Percentiles rank a stretch among this genome's conserved stretches.
Conservation (phyloP, 2,329 filamentous ascomycete genomes). For the Talaromyces sp. region DNA sequence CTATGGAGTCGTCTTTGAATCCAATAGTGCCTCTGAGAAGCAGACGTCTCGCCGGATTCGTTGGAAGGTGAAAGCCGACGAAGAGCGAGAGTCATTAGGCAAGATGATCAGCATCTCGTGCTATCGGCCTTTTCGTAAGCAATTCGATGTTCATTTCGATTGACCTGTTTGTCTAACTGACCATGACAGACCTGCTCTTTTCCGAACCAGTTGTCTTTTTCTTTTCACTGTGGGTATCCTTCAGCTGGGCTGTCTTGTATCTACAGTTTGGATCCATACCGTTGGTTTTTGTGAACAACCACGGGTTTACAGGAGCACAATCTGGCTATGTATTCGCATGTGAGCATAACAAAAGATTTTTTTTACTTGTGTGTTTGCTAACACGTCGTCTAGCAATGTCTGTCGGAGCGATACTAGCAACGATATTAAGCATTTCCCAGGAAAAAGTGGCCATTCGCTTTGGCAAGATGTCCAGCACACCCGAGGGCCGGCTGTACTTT, state of each 20-base stretch:
- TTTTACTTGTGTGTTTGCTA: background rate
- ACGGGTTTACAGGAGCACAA: conserved; percentile 64
- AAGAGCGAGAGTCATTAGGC: conserved; percentile 63
- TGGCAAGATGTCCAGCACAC: conserved; percentile 46
- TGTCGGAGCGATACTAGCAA: conserved; percentile 62
- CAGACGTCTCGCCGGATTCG: conserved; percentile 55
- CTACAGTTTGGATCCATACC: conserved; percentile 78
- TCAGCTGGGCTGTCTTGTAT: conserved; percentile 86
- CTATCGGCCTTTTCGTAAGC: conserved; percentile 66
- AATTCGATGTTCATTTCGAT: background rate
- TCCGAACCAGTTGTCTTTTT: conserved; percentile 61
- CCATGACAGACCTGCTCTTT: conserved; percentile 47
- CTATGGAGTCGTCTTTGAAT: conserved; percentile 49
- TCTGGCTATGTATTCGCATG: conserved; percentile 66
- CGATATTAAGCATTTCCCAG: conserved; percentile 65
- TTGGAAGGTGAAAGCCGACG: conserved; percentile 76
- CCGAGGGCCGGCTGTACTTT: conserved; percentile 79
- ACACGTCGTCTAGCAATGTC: conserved; percentile 53
- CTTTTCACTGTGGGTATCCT: conserved; percentile 86
- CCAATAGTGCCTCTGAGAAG: conserved; percentile 22
- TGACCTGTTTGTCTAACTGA: background rate
- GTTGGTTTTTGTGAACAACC: conserved; percentile 65
- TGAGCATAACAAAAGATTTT: conserved; percentile 16
- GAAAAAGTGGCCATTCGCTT: conserved; percentile 58
- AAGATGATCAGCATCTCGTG: conserved; percentile 71